phyloP scores from a whole-genome alignment of 2,329 filamentous ascomycete species.

The Talaromyces sp. region DNA sequence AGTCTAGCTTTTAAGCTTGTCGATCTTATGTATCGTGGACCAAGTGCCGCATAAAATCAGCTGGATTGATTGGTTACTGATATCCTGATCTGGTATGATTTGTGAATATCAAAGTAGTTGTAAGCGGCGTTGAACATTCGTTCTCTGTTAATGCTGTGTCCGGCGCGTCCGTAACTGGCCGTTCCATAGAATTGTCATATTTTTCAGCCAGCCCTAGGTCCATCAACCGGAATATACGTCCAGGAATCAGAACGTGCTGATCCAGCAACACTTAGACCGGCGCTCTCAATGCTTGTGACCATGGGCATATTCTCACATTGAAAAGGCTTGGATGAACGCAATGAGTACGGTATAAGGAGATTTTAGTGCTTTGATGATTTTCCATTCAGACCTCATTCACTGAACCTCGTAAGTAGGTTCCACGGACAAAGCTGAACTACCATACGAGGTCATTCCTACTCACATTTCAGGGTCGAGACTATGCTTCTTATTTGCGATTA shows the following conservation, averaged over 20 bases:
- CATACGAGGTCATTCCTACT: neutral
- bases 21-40: neutral
- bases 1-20: slow-evolving; percentile 4
- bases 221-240: neutral
- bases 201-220: neutral
- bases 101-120: neutral
- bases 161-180: neutral
- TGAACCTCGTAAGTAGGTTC: neutral
- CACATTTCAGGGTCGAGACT: neutral
- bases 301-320: no score
- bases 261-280: neutral
- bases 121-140: neutral
- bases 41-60: neutral
- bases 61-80: neutral
- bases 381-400: neutral
- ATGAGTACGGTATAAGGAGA: neutral
- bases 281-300: neutral
- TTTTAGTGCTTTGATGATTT: neutral
- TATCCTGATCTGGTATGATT: no score
- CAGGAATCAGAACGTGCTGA: neutral
- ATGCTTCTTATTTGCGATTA: neutral
- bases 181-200: neutral
- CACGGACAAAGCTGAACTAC: neutral
- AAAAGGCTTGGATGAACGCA: no score
- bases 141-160: neutral